phyloP scores from a whole-genome alignment of 768 basidiomycete genomes.

The Lactarius quietus region DNA sequence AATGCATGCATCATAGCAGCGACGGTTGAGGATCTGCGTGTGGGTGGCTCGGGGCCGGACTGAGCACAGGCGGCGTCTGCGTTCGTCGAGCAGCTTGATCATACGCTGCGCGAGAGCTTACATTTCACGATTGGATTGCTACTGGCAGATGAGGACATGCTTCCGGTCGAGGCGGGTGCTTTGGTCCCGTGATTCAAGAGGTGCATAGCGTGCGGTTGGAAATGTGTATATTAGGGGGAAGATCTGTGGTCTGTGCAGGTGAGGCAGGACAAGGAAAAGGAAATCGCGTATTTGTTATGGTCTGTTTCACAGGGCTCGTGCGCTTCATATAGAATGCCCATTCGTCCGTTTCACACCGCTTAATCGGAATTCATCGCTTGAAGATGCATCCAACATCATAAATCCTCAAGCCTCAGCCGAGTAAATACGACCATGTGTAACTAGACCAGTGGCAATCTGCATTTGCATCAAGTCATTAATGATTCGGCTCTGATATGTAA shows the following conservation, averaged over 20 bases:
- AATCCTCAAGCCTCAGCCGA: too few relatives aligned
- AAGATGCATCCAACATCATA: too few relatives aligned
- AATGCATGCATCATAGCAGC: slow-evolving; percentile 78
- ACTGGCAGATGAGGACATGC: slow-evolving; percentile 43
- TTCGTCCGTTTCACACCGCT: background rate
- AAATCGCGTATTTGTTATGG: background rate
- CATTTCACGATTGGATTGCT: slow-evolving; percentile 89
- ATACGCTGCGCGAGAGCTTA: slow-evolving; percentile 47
- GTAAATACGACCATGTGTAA: too few relatives aligned
- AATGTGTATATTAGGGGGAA: slow-evolving; percentile 33
- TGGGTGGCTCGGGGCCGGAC: slow-evolving; percentile 33
- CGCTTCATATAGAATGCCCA: background rate
- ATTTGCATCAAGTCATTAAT: too few relatives aligned
- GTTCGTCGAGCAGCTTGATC: slow-evolving; percentile 48
- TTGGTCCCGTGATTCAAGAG: slow-evolving; percentile 56
- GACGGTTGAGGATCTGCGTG: slow-evolving; percentile 56
- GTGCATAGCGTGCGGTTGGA: slow-evolving; percentile 32
- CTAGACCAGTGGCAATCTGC: too few relatives aligned
- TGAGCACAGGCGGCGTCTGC: slow-evolving; percentile 39
- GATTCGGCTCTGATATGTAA: too few relatives aligned
- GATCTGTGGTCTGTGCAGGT: slow-evolving; percentile 29
- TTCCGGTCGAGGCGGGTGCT: slow-evolving; percentile 63
- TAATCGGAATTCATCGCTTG: background rate
- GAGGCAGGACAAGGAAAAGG: background rate
- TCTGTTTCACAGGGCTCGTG: too few relatives aligned